Base-by-base conservation (phyloP, 805 yeast genomes). In the Debaryomyces tyrocola region DNA sequence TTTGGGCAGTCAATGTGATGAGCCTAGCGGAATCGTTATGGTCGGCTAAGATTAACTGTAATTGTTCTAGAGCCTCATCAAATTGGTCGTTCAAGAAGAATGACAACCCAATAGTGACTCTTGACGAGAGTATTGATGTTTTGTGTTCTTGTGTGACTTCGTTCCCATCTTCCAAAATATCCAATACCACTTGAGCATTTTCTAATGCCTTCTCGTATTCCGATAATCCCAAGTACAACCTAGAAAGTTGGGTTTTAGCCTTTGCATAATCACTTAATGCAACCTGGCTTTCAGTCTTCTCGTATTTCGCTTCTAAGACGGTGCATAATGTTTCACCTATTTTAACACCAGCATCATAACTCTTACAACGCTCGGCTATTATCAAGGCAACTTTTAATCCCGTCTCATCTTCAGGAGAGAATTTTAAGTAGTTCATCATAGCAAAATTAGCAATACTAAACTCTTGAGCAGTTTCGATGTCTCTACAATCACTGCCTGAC, bases 1-100 rank as follows among this genome's bases (percentile, higher is more conserved):
- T 85, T 59, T 90, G 96, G 0, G 94, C 81, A 17, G 89, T 76
- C 24, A 92, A 66, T 6, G 85, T 79, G 12, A 89, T 82, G n/a
- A 90, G 74, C 50, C 84, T 77, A 51, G 78, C 82, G 4, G 86
- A 80, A 41, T 80, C 82, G 4, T 79, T 77, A 20, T 84, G 76
- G 11, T 53, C 46, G 9, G 47, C 53, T 38, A 90, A 67, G n/a
- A 94, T 80, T 29, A 70, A 65, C 48, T 80, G 82, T 60, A 92
- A 83, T 57, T 84, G 83, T 2, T 75, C 80, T 45, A 92, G 65
- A 0, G 97, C 82, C 8, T 74, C 74, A 46, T 81, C 86, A 58
- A 84, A 82, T 29, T 84, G 78, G 17, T 75, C 77, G 33, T 69
- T 57, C 66, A 87, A 90, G 67, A 83, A 91, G 46, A 75, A 67